Evolutionary conservation across 164 flowering plant genomes (phyloP).

Genomic region (Stephania yunnanensis): DNA sequence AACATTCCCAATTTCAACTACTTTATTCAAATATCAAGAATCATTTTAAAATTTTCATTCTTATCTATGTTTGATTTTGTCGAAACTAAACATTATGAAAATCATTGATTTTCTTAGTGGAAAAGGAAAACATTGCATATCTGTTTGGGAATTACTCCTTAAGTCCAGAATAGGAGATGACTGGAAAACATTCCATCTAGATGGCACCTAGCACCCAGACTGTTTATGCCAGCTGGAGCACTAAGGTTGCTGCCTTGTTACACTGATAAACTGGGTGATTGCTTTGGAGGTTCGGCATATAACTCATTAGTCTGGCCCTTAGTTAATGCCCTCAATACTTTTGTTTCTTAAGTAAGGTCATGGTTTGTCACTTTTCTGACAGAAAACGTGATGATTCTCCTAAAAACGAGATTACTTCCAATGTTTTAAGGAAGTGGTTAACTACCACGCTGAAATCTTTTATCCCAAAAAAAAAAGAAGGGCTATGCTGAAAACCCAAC

Average conservation of each 20-base stretch:
- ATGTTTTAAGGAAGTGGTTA: too few relatives aligned
- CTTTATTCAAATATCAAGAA: background rate
- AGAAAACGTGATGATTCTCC: background rate
- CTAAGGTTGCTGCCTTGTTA: background rate
- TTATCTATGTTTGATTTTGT: background rate
- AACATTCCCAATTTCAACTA: background rate
- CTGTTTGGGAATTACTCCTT: background rate
- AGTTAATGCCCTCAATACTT: background rate
- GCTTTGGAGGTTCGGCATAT: background rate
- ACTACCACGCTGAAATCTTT: too few relatives aligned
- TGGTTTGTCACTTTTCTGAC: background rate
- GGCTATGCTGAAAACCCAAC: background rate
- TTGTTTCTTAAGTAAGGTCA: background rate
- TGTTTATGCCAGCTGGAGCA: background rate
- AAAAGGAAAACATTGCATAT: too few relatives aligned
- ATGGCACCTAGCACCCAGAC: background rate
- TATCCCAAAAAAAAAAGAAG: too few relatives aligned
- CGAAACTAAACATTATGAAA: background rate
- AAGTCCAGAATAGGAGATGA: background rate
- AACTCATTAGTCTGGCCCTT: too few relatives aligned
- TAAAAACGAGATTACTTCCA: background rate
- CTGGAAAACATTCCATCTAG: background rate
- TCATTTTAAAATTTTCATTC: background rate
- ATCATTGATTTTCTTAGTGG: background rate
- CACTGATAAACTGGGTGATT: background rate